Evolutionary conservation across 306 rosid genomes (phyloP), one percentile per base, ranked within the genome.

Genomic region (Fagus sylvatica): DNA sequence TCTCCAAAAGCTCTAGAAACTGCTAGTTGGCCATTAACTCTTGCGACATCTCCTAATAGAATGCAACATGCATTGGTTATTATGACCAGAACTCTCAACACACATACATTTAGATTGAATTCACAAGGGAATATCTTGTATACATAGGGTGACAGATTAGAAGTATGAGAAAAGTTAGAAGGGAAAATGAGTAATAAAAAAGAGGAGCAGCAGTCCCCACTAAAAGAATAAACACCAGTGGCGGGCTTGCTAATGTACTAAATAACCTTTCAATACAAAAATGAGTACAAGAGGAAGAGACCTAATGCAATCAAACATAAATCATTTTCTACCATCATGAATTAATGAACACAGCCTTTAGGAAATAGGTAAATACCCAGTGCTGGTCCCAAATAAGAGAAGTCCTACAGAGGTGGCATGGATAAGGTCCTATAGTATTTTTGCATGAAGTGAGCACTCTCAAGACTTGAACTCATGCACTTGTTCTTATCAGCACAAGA

Each of bases 11-110:
- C 97, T 76, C 97, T 88, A 76, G 97, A 88, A 76, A 93, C 96
- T 32, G 96, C 97, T n/a, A 93, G 96, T 82, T 93, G 97, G 33
- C 97, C 97, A 17, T 93, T 93, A 80, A 93, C 97, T 84, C 96
- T 82, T 69, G 96, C 97, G 76, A 90, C 97, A 77, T 93, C 97
- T 36, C 97, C 96, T 93, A 85, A 76, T 19, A 69, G 46, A 46
- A 78, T 51, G 39, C 68, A 37, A 61, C 7, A 15, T 73, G 43
- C 59, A 78, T 77, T 19, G 60, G 57, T 48, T n/a, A 64, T 65
- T 62, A 62, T 65, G 51, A 61, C 10, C 8, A 6, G 15, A 19
- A 72, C 34, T 19, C 34, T 41, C 34, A 53, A 61, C 49, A 67
- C 17, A 46, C 9, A 15, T 5, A 2, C 43, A 62, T 62, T 62